These are phyloP conservation scores for Pseudopediastrum boryanum DNA, from an alignment of 139 green algal species.

Conservation along the genomic window DNA sequence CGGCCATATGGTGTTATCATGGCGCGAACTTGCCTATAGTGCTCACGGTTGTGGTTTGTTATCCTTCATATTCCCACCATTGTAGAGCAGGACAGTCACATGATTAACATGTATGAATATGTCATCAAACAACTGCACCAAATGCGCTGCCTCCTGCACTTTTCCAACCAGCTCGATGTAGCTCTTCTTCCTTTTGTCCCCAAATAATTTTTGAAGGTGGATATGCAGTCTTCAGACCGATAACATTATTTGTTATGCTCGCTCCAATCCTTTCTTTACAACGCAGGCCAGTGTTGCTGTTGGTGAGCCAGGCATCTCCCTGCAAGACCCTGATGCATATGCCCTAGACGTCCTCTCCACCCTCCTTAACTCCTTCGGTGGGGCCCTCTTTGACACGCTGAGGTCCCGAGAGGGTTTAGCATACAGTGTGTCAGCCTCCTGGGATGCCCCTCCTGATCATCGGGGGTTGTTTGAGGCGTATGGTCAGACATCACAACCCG, in stretches of 20 bases:
- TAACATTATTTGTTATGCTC: neutral
- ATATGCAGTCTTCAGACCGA: no score
- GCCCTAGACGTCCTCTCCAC: constrained; percentile 67
- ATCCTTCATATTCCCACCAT: no score
- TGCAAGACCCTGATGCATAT: constrained; percentile 67
- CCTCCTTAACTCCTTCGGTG: constrained; percentile 83
- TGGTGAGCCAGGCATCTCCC: constrained; percentile 64
- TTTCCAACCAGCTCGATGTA: no score
- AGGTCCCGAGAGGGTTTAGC: constrained; percentile 69
- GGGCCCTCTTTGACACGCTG: constrained; percentile 77
- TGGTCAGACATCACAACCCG: constrained; percentile 64
- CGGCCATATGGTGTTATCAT: no score
- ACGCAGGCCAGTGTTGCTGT: constrained; percentile 60
- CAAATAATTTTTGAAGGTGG: no score
- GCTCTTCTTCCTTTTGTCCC: no score
- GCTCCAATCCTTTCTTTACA: neutral
- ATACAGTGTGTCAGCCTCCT: constrained; percentile 74
- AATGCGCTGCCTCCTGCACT: no score
- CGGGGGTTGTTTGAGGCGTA: constrained; percentile 75
- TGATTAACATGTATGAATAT: no score
- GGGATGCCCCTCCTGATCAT: constrained; percentile 74
- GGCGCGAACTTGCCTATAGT: no score
- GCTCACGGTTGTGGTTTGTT: no score
- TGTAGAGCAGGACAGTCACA: no score
- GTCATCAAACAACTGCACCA: no score